A percentile compares a stretch with the other conserved stretches of the same genome.
phyloP scores from a whole-genome alignment of 1,284 basidiomycete species.

The Marasmius tenuissimus region DNA sequence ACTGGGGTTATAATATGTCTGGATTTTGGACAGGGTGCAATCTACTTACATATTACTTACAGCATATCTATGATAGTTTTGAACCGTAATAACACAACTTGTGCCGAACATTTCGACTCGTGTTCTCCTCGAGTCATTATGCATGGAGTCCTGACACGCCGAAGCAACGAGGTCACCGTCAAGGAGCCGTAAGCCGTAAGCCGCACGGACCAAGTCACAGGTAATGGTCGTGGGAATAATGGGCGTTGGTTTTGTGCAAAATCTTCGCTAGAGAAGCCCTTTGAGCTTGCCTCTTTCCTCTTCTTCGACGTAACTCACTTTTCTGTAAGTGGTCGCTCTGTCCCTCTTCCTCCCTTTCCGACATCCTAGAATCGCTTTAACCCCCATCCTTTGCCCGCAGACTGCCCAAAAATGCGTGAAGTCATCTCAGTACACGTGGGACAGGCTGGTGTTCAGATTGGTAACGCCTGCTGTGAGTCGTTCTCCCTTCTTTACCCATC shows the following conservation, averaged over 20 bases:
- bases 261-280: slow-evolving; percentile 2
- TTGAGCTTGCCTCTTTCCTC: slow-evolving; percentile 2
- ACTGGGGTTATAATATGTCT: too few relatives aligned
- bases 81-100: too few relatives aligned
- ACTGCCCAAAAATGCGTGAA: slow-evolving; percentile 66
- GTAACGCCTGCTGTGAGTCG: slow-evolving; percentile 90
- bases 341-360: background rate
- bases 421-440: slow-evolving; percentile 95
- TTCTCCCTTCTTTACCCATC: slow-evolving; percentile 13
- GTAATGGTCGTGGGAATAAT: slow-evolving; percentile 3
- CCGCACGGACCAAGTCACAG: slow-evolving; percentile 9
- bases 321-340: background rate
- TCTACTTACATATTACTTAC: too few relatives aligned
- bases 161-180: background rate
- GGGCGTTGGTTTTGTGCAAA: background rate
- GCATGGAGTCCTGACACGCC: too few relatives aligned
- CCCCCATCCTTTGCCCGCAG: background rate
- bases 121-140: too few relatives aligned
- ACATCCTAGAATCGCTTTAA: background rate
- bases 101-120: too few relatives aligned
- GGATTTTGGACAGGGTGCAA: too few relatives aligned
- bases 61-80: too few relatives aligned
- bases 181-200: background rate
- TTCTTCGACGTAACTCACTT: slow-evolving; percentile 8
- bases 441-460: slow-evolving; percentile 96